Conservation (phyloP, 129 eudicot genomes). For the Flaveria bidentis region DNA sequence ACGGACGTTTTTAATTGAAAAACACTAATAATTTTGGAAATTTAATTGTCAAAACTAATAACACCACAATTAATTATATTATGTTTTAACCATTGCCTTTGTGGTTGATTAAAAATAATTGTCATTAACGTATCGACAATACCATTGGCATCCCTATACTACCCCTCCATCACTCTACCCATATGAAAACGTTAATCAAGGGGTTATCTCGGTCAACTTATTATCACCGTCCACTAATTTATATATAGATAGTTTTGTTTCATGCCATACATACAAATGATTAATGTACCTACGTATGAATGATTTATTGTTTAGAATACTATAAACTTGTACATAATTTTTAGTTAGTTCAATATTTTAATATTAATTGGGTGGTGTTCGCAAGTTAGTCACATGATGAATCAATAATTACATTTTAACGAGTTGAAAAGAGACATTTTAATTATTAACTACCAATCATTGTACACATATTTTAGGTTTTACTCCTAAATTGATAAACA, state of each 20-base stretch:
- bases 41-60: slow-evolving; percentile 5
- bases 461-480: neutral
- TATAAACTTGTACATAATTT: neutral
- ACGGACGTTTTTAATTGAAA: neutral
- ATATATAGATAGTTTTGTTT: slow-evolving; percentile 9
- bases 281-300: slow-evolving; percentile 17
- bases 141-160: neutral
- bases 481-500: neutral
- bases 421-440: neutral
- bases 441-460: slow-evolving; percentile 6
- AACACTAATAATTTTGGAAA: neutral
- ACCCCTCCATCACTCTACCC: slow-evolving; percentile 23
- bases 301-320: slow-evolving; percentile 10
- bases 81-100: neutral
- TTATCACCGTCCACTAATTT: slow-evolving; percentile 13
- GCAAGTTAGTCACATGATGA: slow-evolving; percentile 18
- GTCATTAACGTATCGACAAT: neutral
- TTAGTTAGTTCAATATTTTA: slow-evolving; percentile 11
- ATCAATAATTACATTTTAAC: slow-evolving; percentile 25
- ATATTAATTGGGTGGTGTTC: slow-evolving; percentile 10
- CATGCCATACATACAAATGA: slow-evolving; percentile 32
- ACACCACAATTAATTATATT: neutral
- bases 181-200: slow-evolving; percentile 19
- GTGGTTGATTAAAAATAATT: neutral
- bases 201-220: slow-evolving; percentile 31